Percentiles rank a stretch among this genome's conserved stretches.
phyloP scores from a whole-genome alignment of 2,329 filamentous ascomycete genomes.

The Sphaerostilbella broomeana region DNA sequence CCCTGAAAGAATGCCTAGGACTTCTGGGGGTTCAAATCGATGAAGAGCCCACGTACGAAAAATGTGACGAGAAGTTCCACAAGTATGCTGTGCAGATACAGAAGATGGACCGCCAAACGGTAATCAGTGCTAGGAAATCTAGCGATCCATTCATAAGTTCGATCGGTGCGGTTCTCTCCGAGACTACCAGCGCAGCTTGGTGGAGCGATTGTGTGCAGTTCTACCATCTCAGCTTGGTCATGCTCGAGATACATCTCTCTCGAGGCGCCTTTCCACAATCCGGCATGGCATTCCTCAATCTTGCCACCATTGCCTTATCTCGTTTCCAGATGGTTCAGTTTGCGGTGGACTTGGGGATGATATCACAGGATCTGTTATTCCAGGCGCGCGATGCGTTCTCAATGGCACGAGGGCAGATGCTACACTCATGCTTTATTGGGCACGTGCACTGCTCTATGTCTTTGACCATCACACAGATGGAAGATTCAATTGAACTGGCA shows the following conservation, averaged over 20 bases:
- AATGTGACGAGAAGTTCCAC: slow-evolving; percentile 71
- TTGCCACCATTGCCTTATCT: slow-evolving; percentile 60
- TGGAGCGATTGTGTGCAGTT: slow-evolving; percentile 69
- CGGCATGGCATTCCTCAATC: slow-evolving; percentile 59
- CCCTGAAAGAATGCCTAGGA: slow-evolving; percentile 63
- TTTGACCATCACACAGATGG: slow-evolving; percentile 52
- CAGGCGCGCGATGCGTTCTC: slow-evolving; percentile 58
- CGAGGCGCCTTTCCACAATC: slow-evolving; percentile 63
- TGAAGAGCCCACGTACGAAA: slow-evolving; percentile 61
- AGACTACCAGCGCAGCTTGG: slow-evolving; percentile 64
- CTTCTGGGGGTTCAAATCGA: slow-evolving; percentile 63
- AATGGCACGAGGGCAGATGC: slow-evolving; percentile 60
- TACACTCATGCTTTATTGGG: slow-evolving; percentile 63
- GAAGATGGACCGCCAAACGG: slow-evolving; percentile 43
- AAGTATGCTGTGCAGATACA: slow-evolving; percentile 54
- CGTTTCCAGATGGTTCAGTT: slow-evolving; percentile 66
- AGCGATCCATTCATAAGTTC: slow-evolving; percentile 52
- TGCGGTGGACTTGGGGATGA: slow-evolving; percentile 57
- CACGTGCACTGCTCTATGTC: slow-evolving; percentile 60
- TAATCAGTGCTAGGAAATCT: slow-evolving; percentile 37
- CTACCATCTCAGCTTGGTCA: slow-evolving; percentile 61
- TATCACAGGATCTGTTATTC: slow-evolving; percentile 58
- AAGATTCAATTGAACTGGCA: slow-evolving; percentile 60
- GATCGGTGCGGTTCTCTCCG: slow-evolving; percentile 62
- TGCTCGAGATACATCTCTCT: slow-evolving; percentile 59